Conservation (phyloP, 2,329 filamentous ascomycete species). For the Fusarium oxysporum region DNA sequence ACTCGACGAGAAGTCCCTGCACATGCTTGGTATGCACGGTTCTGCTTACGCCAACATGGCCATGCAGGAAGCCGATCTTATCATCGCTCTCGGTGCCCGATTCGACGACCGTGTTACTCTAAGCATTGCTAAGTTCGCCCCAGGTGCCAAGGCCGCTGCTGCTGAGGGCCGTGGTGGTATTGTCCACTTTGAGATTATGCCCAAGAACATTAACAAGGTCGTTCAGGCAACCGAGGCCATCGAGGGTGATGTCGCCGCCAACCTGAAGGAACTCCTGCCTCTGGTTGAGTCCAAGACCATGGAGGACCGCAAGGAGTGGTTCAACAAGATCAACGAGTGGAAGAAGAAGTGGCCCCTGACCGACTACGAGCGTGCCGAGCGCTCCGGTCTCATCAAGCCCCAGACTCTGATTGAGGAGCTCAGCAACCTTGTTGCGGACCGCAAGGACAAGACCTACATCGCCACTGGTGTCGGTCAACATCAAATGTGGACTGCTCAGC, state of each 20-base stretch:
- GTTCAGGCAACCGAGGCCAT: conserved; percentile 96
- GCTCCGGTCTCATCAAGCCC: conserved; percentile 88
- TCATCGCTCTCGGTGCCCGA: conserved; percentile 91
- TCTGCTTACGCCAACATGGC: conserved; percentile 97
- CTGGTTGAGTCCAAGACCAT: conserved; percentile 72
- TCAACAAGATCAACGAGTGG: conserved; percentile 88
- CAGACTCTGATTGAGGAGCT: conserved; percentile 93
- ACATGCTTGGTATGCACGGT: conserved; percentile 99
- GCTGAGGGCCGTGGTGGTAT: conserved; percentile 90
- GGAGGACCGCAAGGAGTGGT: conserved; percentile 83
- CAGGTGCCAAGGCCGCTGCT: conserved; percentile 85
- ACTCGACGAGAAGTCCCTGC: conserved; percentile 90
- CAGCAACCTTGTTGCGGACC: conserved; percentile 76
- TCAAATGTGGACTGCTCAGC: conserved; percentile 98
- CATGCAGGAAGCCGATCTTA: conserved; percentile 95
- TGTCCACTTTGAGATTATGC: conserved; percentile 97
- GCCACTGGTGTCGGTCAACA: conserved; percentile 96
- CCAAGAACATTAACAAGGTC: conserved; percentile 99
- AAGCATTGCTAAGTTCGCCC: conserved; percentile 87
- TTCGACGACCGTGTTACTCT: conserved; percentile 97
- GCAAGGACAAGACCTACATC: conserved; percentile 88
- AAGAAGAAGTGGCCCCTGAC: conserved; percentile 89
- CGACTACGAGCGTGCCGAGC: conserved; percentile 81
- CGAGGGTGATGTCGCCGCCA: conserved; percentile 89
- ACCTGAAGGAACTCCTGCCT: conserved; percentile 81